Conservation (phyloP, 2,329 filamentous ascomycete genomes). For the Aureobasidium sp. region DNA sequence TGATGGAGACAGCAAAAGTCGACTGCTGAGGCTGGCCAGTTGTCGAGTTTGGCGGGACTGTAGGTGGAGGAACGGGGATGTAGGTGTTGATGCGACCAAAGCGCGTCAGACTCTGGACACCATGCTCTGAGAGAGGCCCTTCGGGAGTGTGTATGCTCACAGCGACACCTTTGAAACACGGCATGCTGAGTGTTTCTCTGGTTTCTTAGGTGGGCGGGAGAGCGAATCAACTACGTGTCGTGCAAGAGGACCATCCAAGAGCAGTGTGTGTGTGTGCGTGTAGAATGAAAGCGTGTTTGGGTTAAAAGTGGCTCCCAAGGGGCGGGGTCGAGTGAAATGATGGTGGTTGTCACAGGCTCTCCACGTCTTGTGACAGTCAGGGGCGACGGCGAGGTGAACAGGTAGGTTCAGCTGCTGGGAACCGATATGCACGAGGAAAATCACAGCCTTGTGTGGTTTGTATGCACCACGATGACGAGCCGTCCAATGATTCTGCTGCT, state of each 20-base stretch:
- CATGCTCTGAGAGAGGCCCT: slow-evolving; percentile 81
- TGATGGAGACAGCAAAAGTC: slow-evolving; percentile 97
- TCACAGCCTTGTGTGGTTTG: not conserved
- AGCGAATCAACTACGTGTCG: not conserved
- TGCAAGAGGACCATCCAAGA: not conserved
- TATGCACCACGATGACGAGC: slow-evolving; percentile 1
- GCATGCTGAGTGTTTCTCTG: slow-evolving; percentile 48
- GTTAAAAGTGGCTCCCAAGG: slow-evolving; percentile 1
- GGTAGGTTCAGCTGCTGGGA: not conserved
- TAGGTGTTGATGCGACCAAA: slow-evolving; percentile 92
- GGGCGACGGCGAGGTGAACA: not conserved
- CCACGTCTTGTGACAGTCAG: slow-evolving; percentile 1
- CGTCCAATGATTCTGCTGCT: slow-evolving; percentile 1
- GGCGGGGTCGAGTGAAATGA: slow-evolving; percentile 8
- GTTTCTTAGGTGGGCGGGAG: not conserved
- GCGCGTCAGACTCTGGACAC: slow-evolving; percentile 87
- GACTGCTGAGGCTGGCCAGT: slow-evolving; percentile 80
- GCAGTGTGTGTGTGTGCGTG: not conserved
- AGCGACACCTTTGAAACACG: slow-evolving; percentile 98
- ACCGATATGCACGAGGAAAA: not conserved
- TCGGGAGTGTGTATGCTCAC: slow-evolving; percentile 86
- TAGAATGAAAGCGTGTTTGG: not conserved
- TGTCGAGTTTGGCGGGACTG: slow-evolving; percentile 57
- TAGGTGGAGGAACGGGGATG: slow-evolving; percentile 88
- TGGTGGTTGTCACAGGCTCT: not conserved